Percentiles rank a stretch among this genome's conserved stretches.
Evolutionary conservation across 768 basidiomycete species (phyloP).

Genomic region (Hericium alpestre): DNA sequence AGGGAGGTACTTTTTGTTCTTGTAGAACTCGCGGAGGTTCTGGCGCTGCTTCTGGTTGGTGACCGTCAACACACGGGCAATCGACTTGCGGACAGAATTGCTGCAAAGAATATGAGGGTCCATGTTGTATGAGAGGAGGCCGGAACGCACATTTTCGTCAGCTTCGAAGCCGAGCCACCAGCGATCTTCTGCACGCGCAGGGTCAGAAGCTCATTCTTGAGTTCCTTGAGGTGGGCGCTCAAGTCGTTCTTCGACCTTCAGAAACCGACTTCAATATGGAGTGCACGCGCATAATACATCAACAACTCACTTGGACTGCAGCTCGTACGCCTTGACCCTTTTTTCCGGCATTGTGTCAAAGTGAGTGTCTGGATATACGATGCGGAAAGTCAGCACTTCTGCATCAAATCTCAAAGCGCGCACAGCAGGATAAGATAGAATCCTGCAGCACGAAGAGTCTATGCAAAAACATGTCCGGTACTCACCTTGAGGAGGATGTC

Average conservation of each 20-base stretch:
- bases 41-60: slow-evolving; percentile 97
- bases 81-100: slow-evolving; percentile 92
- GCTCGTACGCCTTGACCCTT: slow-evolving; percentile 86
- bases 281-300: neutral
- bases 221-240: slow-evolving; percentile 82
- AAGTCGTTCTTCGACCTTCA: slow-evolving; percentile 92
- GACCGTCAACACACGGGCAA: slow-evolving; percentile 95
- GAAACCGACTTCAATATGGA: neutral
- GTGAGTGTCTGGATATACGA: neutral
- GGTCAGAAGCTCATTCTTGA: slow-evolving; percentile 89
- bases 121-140: neutral
- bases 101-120: slow-evolving; percentile 30
- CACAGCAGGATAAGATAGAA: neutral
- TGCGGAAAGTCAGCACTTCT: neutral
- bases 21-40: slow-evolving; percentile 97
- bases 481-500: slow-evolving; percentile 29
- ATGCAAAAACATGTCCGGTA: slow-evolving; percentile 7
- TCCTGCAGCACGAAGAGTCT: neutral
- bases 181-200: slow-evolving; percentile 98
- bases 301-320: slow-evolving; percentile 79
- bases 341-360: slow-evolving; percentile 69
- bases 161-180: slow-evolving; percentile 88
- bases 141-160: slow-evolving; percentile 83
- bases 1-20: slow-evolving; percentile 90
- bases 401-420: neutral